Evolutionary conservation across 805 yeast genomes (phyloP).

Genomic region (Saitoella complicata): DNA sequence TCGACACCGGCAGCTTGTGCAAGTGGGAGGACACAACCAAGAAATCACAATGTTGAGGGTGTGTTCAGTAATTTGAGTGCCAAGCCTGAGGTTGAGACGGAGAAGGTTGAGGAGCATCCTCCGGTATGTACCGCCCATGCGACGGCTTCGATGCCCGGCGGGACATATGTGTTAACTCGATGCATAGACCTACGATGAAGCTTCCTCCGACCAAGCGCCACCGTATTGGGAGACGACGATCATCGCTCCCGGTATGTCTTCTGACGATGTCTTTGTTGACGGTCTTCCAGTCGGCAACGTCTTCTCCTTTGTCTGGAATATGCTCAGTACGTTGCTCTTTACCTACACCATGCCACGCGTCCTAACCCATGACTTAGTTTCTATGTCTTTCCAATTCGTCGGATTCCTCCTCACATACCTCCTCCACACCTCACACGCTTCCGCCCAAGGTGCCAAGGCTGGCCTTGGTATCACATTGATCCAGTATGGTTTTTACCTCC

Average conservation of each 20-base stretch:
- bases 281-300: conserved; percentile 90
- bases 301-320: conserved; percentile 82
- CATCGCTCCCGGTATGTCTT: conserved; percentile 52
- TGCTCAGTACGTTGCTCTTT: conserved; percentile 12
- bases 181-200: conserved; percentile 60
- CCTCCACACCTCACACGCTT: conserved; percentile 91
- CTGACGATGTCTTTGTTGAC: conserved; percentile 83
- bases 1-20: too few species aligned
- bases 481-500: conserved; percentile 45
- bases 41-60: conserved; percentile 38
- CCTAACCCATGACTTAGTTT: conserved; percentile 28
- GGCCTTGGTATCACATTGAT: conserved; percentile 80
- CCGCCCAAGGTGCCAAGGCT: conserved; percentile 84
- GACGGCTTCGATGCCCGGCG: conserved; percentile 20
- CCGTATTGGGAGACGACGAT: conserved; percentile 92
- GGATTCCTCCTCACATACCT: conserved; percentile 85
- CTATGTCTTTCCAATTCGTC: conserved; percentile 82
- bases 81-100: conserved; percentile 46
- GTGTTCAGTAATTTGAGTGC: conserved; percentile 87
- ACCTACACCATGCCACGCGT: too few species aligned
- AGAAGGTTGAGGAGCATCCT: conserved; percentile 13
- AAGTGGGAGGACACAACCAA: too few species aligned
- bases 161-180: conserved; percentile 28
- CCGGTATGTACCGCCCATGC: conserved; percentile 3
- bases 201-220: conserved; percentile 84